phyloP scores from a whole-genome alignment of 306 rosid species.

The Notholithocarpus densiflorus region DNA sequence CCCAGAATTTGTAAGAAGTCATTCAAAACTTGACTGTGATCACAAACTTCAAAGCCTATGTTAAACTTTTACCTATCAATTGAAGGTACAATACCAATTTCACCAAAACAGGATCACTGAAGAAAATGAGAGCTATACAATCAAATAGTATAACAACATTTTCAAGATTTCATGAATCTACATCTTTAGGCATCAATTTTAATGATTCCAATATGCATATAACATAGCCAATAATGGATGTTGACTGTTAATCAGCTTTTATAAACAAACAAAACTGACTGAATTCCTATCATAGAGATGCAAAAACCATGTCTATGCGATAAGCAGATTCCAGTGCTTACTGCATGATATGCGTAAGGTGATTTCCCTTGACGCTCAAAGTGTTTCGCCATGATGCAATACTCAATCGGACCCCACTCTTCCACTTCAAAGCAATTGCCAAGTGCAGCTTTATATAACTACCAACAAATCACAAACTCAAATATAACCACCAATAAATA shows the following conservation, averaged over 20 bases:
- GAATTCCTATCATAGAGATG: neutral
- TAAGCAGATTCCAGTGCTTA: slow-evolving; percentile 33
- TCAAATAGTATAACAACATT: neutral
- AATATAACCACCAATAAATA: slow-evolving; percentile 4
- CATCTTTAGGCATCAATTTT: neutral
- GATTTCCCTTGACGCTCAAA: slow-evolving; percentile 88
- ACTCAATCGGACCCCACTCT: slow-evolving; percentile 95
- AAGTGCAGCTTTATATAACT: slow-evolving; percentile 93
- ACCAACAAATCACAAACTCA: slow-evolving; percentile 3
- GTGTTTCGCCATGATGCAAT: slow-evolving; percentile 84
- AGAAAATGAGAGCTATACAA: neutral
- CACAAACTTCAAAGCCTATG: neutral
- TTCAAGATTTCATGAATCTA: neutral
- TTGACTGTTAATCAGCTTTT: neutral
- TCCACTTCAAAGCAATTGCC: slow-evolving; percentile 83
- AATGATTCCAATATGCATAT: neutral
- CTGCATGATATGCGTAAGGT: slow-evolving; percentile 88
- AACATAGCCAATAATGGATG: neutral
- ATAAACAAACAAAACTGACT: neutral
- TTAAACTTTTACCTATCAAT: neutral
- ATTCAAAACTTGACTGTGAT: neutral
- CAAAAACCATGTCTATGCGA: neutral
- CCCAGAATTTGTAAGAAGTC: neutral
- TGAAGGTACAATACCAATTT: neutral
- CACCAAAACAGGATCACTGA: neutral